Percentiles rank a stretch among this genome's conserved stretches.
Evolutionary conservation across 306 rosid species (phyloP).

Genomic region (Quillaja saponaria): DNA sequence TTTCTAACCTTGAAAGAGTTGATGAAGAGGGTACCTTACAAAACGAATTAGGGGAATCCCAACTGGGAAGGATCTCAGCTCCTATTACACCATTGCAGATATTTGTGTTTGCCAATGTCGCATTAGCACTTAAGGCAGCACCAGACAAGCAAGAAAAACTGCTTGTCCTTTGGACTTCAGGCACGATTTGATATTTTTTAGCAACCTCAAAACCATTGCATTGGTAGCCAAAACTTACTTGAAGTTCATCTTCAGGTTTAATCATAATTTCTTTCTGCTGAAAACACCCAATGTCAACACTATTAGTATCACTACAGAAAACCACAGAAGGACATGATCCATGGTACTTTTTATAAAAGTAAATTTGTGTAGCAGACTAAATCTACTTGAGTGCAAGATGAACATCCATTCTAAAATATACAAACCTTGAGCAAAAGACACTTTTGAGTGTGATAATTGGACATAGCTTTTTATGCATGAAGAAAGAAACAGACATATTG

Average conservation of each 20-base stretch:
- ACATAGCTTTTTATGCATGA: too few species aligned
- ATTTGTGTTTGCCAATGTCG: slow-evolving; percentile 91
- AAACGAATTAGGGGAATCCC: slow-evolving; percentile 94
- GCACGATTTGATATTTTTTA: slow-evolving; percentile 36
- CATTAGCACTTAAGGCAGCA: slow-evolving; percentile 95
- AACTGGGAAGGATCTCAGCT: slow-evolving; percentile 88
- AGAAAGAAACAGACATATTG: background rate
- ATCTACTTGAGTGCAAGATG: background rate
- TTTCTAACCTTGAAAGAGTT: slow-evolving; percentile 67
- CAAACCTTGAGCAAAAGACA: slow-evolving; percentile 5
- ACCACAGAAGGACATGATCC: too few species aligned
- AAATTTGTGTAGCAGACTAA: too few species aligned
- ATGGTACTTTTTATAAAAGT: too few species aligned
- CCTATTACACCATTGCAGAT: slow-evolving; percentile 92
- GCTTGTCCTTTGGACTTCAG: slow-evolving; percentile 67
- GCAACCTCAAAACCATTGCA: slow-evolving; percentile 57
- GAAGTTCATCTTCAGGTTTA: slow-evolving; percentile 70
- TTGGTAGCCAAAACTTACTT: slow-evolving; percentile 95
- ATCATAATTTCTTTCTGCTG: slow-evolving; percentile 47
- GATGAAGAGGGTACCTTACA: slow-evolving; percentile 84
- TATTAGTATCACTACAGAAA: slow-evolving; percentile 5
- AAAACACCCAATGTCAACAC: slow-evolving; percentile 27
- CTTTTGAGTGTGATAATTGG: background rate
- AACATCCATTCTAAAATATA: background rate
- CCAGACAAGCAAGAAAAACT: slow-evolving; percentile 98